Conservation (phyloP, 371 early-diverging fungal genomes). For the Mortierella sp. region DNA sequence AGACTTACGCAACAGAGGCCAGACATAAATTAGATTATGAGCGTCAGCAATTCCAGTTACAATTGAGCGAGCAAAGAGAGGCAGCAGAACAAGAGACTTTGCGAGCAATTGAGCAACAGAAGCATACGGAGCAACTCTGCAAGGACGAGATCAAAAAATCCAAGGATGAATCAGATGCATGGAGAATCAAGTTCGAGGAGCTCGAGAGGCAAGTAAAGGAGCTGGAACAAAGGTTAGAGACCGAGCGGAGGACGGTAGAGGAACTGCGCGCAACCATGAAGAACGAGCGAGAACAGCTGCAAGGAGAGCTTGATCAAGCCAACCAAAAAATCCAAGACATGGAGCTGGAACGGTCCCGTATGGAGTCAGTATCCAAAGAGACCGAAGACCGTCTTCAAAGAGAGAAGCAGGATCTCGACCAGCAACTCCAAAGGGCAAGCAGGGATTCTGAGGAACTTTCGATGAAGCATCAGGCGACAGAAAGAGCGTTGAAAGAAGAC, state of each 20-base stretch:
- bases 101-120: slow-evolving; percentile 3
- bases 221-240: slow-evolving; percentile 23
- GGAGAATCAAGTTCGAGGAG: slow-evolving; percentile 23
- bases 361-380: slow-evolving; percentile 2
- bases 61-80: slow-evolving; percentile 15
- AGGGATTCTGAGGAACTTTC: slow-evolving; percentile 11
- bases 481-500: slow-evolving; percentile 17
- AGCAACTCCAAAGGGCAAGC: slow-evolving; percentile 6
- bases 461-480: slow-evolving; percentile 16
- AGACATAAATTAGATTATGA: slow-evolving; percentile 21
- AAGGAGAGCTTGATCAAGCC: slow-evolving; percentile 21
- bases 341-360: slow-evolving; percentile 6
- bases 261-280: slow-evolving; percentile 28
- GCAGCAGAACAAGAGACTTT: slow-evolving; percentile 7
- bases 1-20: neutral
- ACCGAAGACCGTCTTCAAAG: slow-evolving; percentile 7
- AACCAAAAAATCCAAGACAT: slow-evolving; percentile 7
- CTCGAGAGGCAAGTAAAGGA: slow-evolving; percentile 28
- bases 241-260: slow-evolving; percentile 19
- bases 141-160: slow-evolving; percentile 12
- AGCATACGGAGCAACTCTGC: neutral
- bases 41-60: slow-evolving; percentile 21
- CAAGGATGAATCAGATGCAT: slow-evolving; percentile 22
- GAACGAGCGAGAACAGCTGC: slow-evolving; percentile 26
- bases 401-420: slow-evolving; percentile 20